Evolutionary conservation across 2,329 filamentous ascomycete genomes (phyloP), one percentile per base, ranked within the genome.

Genomic region (Nigrospora oryzae): DNA sequence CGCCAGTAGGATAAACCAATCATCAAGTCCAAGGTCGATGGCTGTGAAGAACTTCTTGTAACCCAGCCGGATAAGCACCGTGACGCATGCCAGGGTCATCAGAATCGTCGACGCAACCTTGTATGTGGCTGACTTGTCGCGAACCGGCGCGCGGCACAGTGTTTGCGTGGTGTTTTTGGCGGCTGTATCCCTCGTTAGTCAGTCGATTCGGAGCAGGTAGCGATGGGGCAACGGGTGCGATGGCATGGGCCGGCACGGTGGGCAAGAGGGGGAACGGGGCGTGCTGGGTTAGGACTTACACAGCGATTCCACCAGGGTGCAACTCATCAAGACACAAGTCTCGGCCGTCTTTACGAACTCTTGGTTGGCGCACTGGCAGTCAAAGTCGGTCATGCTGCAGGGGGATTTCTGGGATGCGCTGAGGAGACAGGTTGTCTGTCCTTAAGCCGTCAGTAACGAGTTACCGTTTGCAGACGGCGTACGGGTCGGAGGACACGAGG

Each of bases 161-260:
- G 51, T 53, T 28, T 50, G 47, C 5, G 51, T 53, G 3, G 45
- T 41, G 31, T 53, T 53, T 33, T 53, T 53, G 37, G 49, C 47
- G n/a, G 37, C 51, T 53, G 30, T 36, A 16, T 34, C 7, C 16
- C 16, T 41, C 13, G 39, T 41, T 19, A 41, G 39, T 34, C 23
- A n/a, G 31, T 14, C 16, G 31, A 41, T 16, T 15, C 28, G 31
- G 16, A 34, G 39, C 23, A 28, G 23, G 23, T 10, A 28, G 23
- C 23, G 5, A 10, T 7, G 2, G 5, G 7, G 4, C 5, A 28
- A 10, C 23, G 5, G 23, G 10, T 28, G 23, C 23, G 10, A 28
- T 5, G 23, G 5, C 23, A 28, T n/a, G 23, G 23, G 23, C 23
- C 23, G 23, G 4, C 10, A 10, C 8, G 23, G 23, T 28, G 7